Base-by-base conservation (phyloP, 2,329 filamentous ascomycete genomes). In the Coniochaeta sp. region DNA sequence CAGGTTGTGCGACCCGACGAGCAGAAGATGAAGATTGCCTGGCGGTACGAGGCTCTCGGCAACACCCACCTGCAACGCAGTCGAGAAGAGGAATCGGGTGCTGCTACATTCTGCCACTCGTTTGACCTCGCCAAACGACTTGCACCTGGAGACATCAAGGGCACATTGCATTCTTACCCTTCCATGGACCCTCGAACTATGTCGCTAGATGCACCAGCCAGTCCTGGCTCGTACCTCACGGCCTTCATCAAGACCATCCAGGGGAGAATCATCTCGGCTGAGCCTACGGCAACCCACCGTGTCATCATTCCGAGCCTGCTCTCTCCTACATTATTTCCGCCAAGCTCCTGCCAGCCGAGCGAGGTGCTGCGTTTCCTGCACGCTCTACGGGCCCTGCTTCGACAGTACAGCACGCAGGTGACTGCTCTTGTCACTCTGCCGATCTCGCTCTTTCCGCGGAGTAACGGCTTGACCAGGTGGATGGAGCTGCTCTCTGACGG, bases 21-120 rank as follows among this genome's bases (percentile, higher is more conserved):
- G 16, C 89, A 93, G 64, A 93, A 88, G 74, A 98, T 99, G 95
- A 98, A 96, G 77, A 99, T 99, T 77, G 95, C 95, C 3, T 99
- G 95, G 95, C 84, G 95, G 72, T 99, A 99, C 76, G 93, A 98
- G 74, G 84, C 86, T 36, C 74, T 98, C 59, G 89, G 89, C 17
- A 88, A 74, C 60, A 62, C 40, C 58, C 57, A 62, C 24, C 64
- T 69, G 43, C 59, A 66, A 58, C 61, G 66, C 16, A 24, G 58
- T 16, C 54, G 59, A 59, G 62, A 50, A 55, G 69, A 68, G 9
- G 43, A 58, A 54, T 60, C 40, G 31, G 62, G 72, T 6, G 64
- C 66, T 6, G 62, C 71, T 33, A 61, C 80, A 2, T 92, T 91
- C 69, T 91, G 89, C 68, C 89, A 93, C 72, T 77, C 83, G 1